A percentile compares a stretch with the other conserved stretches of the same genome.
phyloP scores from a whole-genome alignment of 2,329 filamentous ascomycete genomes.

The Orbilia ellipsospora region DNA sequence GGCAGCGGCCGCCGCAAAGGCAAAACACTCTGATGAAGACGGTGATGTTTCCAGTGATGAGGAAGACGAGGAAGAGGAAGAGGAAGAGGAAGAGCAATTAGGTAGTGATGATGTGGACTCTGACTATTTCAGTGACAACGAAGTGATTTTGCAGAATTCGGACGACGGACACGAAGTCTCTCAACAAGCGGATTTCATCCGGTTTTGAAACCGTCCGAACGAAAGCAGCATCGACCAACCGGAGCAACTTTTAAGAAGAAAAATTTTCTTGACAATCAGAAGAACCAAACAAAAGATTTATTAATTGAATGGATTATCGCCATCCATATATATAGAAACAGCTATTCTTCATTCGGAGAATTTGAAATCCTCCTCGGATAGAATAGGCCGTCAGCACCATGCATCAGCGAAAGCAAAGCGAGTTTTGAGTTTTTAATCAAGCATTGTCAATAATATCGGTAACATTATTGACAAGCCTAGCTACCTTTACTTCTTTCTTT shows the following conservation, averaged over 20 bases:
- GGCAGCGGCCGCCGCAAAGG: constrained; percentile 56
- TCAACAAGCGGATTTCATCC: constrained; percentile 69
- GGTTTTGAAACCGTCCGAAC: constrained; percentile 61
- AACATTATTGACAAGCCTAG: constrained; percentile 27
- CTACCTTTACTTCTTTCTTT: constrained; percentile 19
- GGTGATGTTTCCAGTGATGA: constrained; percentile 61
- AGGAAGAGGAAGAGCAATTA: constrained; percentile 70
- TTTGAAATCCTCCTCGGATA: constrained; percentile 43
- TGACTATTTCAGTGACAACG: constrained; percentile 69
- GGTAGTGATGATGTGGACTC: constrained; percentile 84
- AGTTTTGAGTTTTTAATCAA: constrained; percentile 22
- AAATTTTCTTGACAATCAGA: constrained; percentile 25
- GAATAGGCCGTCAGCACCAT: constrained; percentile 28
- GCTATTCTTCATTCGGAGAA: constrained; percentile 54
- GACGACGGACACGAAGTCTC: constrained; percentile 65
- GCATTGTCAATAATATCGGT: constrained; percentile 22
- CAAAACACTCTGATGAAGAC: constrained; percentile 61
- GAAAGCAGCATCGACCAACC: constrained; percentile 26
- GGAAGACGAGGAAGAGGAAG: constrained; percentile 75
- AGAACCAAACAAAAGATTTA: constrained; percentile 25
- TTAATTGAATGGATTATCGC: constrained; percentile 43
- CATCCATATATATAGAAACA: constrained; percentile 54
- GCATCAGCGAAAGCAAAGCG: constrained; percentile 31
- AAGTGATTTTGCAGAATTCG: constrained; percentile 60
- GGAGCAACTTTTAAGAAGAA: constrained; percentile 26